Base-by-base conservation (phyloP, 75 land plant genomes). In the Pinus taeda region DNA sequence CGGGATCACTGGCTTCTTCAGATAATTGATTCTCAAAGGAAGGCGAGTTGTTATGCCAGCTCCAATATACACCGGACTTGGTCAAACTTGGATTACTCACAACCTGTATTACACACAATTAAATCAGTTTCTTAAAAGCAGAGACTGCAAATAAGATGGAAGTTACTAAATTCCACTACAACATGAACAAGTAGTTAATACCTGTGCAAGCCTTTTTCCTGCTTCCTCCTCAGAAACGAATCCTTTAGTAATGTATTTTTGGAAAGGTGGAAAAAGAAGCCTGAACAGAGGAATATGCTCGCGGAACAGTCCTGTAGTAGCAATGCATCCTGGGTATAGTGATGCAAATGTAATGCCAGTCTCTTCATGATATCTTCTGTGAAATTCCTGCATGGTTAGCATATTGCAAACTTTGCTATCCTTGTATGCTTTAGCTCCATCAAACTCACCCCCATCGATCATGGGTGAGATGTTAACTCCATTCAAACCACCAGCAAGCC, bases 341-440 rank as follows among this genome's bases (percentile, higher is more conserved):
- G 99, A 97, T 8, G 98, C 86, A 74, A 97, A 97, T 36, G 93
- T 82, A 76, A 97, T 83, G 7, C 98, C 99, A 0, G 99, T 92
- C 15, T 97, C 90, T 81, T 95, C 96, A 71, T 97, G 98, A 84
- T 77, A 97, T 1, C 99, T 84, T 73, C 91, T 73, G 90, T 97
- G 99, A 78, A 97, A 87, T 83, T 97, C 98, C 80, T 97, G 99
- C 99, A 97, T 97, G 8, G 90, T 97, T 57, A 97, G 85, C 99
- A 97, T 97, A 85, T 97, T 97, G 88, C 99, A 97, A n/a, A 97
- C 99, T 81, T 97, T 97, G 90, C 99, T 97, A 84, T 97, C 99
- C 84, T 97, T 97, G 89, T 97, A 97, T n/a, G 99, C 99, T 79
- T 97, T 97, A 29, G 99, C 99, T 14, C 99, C 99, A 77, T 95